Evolutionary conservation across 2,329 filamentous ascomycete genomes (phyloP).

Genomic region (Allantophomopsis lycopodina): DNA sequence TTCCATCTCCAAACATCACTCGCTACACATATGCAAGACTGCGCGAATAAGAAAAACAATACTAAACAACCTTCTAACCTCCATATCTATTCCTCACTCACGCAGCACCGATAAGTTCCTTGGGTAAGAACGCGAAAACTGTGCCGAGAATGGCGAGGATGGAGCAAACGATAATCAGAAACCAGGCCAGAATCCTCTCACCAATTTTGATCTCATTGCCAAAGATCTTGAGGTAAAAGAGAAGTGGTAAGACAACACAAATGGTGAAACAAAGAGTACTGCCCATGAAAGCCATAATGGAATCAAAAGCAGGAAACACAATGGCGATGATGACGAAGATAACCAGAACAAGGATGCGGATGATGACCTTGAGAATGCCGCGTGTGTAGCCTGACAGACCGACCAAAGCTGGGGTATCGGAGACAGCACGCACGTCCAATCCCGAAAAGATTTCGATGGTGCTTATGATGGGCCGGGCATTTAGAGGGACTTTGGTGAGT

Average conservation of each 20-base stretch:
- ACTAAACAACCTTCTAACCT: background rate
- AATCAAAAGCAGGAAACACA: constrained; percentile 53
- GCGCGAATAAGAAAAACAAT: too few relatives aligned
- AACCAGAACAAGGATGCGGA: constrained; percentile 55
- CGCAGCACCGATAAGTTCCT: constrained; percentile 50
- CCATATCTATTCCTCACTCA: constrained; percentile 7
- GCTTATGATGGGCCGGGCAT: constrained; percentile 74
- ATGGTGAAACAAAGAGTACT: constrained; percentile 86
- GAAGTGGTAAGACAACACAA: constrained; percentile 78
- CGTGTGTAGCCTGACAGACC: constrained; percentile 43
- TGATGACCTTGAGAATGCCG: constrained; percentile 39
- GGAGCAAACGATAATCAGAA: constrained; percentile 54
- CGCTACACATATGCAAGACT: too few relatives aligned
- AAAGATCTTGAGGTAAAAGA: constrained; percentile 87
- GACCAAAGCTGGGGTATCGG: constrained; percentile 30
- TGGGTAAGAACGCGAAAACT: constrained; percentile 77
- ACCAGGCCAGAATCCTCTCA: constrained; percentile 56
- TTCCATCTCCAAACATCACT: too few relatives aligned
- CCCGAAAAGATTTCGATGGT: constrained; percentile 73
- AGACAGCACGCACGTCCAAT: constrained; percentile 30
- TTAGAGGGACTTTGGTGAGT: constrained; percentile 87
- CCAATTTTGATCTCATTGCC: constrained; percentile 48
- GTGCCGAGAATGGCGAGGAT: constrained; percentile 66
- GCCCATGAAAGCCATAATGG: constrained; percentile 67
- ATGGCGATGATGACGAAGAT: constrained; percentile 65